Evolutionary conservation across 441 rosid species (phyloP).

Genomic region (Aquilaria agallochum): DNA sequence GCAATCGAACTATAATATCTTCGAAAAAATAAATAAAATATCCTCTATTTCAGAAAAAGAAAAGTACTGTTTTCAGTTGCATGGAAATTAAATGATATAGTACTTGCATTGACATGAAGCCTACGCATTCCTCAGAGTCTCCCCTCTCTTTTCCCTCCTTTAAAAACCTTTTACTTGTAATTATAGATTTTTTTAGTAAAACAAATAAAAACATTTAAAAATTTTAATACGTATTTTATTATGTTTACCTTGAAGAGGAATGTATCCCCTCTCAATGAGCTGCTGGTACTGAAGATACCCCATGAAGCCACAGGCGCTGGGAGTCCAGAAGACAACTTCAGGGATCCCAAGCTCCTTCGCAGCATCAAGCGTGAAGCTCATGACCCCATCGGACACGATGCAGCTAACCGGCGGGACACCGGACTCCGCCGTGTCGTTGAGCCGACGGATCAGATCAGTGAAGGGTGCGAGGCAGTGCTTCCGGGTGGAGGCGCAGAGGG

Average conservation of each 20-base stretch:
- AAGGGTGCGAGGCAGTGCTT: conserved; percentile 32
- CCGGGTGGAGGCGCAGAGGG: conserved; percentile 29
- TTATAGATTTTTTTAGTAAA: not conserved
- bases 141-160: too few relatives aligned
- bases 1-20: too few relatives aligned
- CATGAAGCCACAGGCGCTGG: conserved; percentile 34
- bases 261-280: conserved; percentile 25
- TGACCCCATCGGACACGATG: conserved; percentile 31
- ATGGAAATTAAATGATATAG: too few relatives aligned
- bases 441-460: conserved; percentile 14
- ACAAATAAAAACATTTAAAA: not conserved
- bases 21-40: too few relatives aligned
- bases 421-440: conserved; percentile 18
- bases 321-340: conserved; percentile 29
- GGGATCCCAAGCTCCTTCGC: conserved; percentile 34
- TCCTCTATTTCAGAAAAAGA: too few relatives aligned
- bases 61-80: too few relatives aligned
- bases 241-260: conserved; percentile 36
- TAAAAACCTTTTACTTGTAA: too few relatives aligned
- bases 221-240: not conserved
- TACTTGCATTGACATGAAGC: too few relatives aligned
- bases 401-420: conserved; percentile 34
- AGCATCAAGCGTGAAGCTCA: conserved; percentile 40
- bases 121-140: too few relatives aligned
- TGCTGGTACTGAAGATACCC: conserved; percentile 18